Evolutionary conservation across 106 monocot genomes (phyloP), one percentile per base, ranked within the genome.

Genomic region (Hemerocallis citrina): DNA sequence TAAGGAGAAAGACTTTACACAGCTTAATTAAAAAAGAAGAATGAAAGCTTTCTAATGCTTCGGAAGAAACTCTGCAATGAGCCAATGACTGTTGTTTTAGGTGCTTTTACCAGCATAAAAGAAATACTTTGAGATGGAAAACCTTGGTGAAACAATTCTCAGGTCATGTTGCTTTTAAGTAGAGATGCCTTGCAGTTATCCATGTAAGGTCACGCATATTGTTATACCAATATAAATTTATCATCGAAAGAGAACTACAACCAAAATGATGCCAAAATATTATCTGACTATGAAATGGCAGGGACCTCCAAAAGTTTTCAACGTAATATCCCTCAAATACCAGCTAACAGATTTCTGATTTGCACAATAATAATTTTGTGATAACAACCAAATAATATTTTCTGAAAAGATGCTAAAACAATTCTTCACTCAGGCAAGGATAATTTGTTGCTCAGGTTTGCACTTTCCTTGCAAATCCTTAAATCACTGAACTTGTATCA

Each of bases 1-100:
- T n/a, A n/a, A n/a, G n/a, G n/a, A n/a, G n/a, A n/a, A n/a, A n/a
- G n/a, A n/a, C n/a, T 54, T 54, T 15, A 30, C 52, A 16, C 1
- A 30, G 14, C 14, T 4, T 31, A 28, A 54, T 14, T 4, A 54
- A 30, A 16, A 35, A 59, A 3, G 10, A 59, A 59, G n/a, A 38
- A 59, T 59, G 25, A 7, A 59, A 39, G 39, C 59, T 59, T 23
- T 59, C 1, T 24, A 33, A 36, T 39, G 37, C 59, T 23, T 25
- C 33, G 25, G 14, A 59, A 23, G 22, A 24, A 59, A 14, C 6
- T n/a, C n/a, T n/a, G n/a, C n/a, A n/a, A n/a, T n/a, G n/a, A n/a
- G n/a, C n/a, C n/a, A n/a, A n/a, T n/a, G n/a, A n/a, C n/a, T 39
- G 34, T 57, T 19, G 7, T 8, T 0, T 30, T 19, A 35, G 4